Evolutionary conservation across 805 yeast species (phyloP).

Genomic region (Phaffomyces antillensis): DNA sequence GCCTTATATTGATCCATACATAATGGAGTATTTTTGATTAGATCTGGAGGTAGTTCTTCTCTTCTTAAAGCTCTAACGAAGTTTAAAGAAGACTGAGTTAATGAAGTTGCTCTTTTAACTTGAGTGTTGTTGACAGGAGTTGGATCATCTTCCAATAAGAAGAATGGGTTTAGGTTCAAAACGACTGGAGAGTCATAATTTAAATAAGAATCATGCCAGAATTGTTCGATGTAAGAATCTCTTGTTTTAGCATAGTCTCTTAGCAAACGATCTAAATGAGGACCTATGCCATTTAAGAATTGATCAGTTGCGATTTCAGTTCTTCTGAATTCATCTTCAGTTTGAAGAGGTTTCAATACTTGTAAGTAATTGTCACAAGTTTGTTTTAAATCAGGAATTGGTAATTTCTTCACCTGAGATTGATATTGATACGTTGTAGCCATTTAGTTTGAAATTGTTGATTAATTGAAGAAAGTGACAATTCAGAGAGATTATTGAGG

Average conservation of each 20-base stretch:
- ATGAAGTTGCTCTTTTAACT: constrained; percentile 72
- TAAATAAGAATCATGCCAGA: constrained; percentile 88
- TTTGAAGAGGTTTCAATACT: constrained; percentile 74
- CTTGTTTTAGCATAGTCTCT: constrained; percentile 54
- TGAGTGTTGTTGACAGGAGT: constrained; percentile 46
- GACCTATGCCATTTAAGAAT: constrained; percentile 50
- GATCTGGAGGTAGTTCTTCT: constrained; percentile 68
- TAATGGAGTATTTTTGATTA: constrained; percentile 54
- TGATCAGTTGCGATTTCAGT: constrained; percentile 52
- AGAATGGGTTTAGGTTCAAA: constrained; percentile 85
- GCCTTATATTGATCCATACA: constrained; percentile 91
- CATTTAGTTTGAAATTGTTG: constrained; percentile 1
- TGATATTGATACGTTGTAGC: constrained; percentile 52
- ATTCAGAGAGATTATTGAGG: too few relatives aligned
- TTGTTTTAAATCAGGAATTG: constrained; percentile 68
- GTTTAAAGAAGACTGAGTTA: constrained; percentile 69
- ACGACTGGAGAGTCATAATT: constrained; percentile 87
- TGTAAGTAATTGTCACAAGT: constrained; percentile 62
- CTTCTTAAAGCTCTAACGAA: constrained; percentile 75
- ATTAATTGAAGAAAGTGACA: neutral
- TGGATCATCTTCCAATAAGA: constrained; percentile 87
- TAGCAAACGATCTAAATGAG: constrained; percentile 55
- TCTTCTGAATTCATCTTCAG: constrained; percentile 56
- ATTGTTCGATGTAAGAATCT: constrained; percentile 84
- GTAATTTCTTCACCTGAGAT: constrained; percentile 53